Base-by-base conservation (phyloP, 2,329 filamentous ascomycete genomes). In the Endocalyx cinctus region DNA sequence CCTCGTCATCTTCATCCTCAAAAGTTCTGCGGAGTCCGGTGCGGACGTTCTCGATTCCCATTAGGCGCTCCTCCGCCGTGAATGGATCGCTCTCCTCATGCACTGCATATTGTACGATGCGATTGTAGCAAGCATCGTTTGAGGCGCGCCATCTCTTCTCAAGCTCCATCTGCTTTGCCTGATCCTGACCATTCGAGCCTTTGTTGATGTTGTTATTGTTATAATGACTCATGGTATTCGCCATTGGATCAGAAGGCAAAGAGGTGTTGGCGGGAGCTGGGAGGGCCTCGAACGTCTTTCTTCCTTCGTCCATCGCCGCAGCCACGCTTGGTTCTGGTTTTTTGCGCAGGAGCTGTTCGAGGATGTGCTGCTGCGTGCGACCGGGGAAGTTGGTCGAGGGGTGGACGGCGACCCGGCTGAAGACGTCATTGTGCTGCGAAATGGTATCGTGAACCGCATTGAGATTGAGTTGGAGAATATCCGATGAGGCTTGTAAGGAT, bases 321-420 rank as follows among this genome's bases (percentile, higher is more conserved):
- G 89, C 84, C 13, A 88, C 79, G 16, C 77, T 71, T 0, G 86
- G 85, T 46, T 92, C 87, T 30, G 88, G 72, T 56, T 92, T 92
- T 62, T 92, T 94, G 25, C 87, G 81, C 19, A 94, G 67, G 3
- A 94, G 68, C 48, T 82, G 76, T 17, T 75, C 69, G 2, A 90
- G 70, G 4, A 86, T 69, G 30, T 59, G 63, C 56, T 84, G 77
- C 38, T 86, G 79, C 5, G 73, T 81, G 47, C 74, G 80, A 23
- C 77, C 82, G 5, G 78, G 87, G 60, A 77, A 92, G 56, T 80
- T 79, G 3, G 86, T 84, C 10, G 81, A 78, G 0, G 87, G 87
- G 53, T 85, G 87, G 15, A 85, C 75, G 43, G 84, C 82, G 32
- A 87, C 71, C 34, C 78, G 77, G 36, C 71, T 72, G 41, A 94